Percentiles rank a stretch among this genome's conserved stretches.
phyloP scores from a whole-genome alignment of 371 early-diverging fungal genomes.

The Umbelopsis sp. region DNA sequence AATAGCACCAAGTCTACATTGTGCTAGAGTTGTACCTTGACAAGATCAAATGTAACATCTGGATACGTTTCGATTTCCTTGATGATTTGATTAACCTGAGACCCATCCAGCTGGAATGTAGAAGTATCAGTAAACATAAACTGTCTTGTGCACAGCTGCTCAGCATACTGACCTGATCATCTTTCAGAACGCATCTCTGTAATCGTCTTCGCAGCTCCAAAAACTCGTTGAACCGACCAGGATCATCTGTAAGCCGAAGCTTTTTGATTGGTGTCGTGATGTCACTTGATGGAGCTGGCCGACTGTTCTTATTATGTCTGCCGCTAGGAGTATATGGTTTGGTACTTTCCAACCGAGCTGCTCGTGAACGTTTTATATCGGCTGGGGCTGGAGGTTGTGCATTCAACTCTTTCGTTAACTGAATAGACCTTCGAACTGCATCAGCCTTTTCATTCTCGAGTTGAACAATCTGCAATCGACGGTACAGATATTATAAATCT shows the following conservation, averaged over 20 bases:
- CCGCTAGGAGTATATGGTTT: neutral
- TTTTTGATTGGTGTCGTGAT: slow-evolving; percentile 2
- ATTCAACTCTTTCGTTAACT: neutral
- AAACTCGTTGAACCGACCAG: neutral
- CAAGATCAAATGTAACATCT: slow-evolving; percentile 5
- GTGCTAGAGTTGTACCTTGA: neutral
- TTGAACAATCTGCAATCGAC: slow-evolving; percentile 13
- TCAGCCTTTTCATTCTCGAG: slow-evolving; percentile 18
- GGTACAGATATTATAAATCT: neutral
- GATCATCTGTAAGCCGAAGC: neutral
- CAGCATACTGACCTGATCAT: neutral
- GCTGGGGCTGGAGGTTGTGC: slow-evolving; percentile 1
- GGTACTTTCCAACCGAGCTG: slow-evolving; percentile 2
- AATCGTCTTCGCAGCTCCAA: slow-evolving; percentile 4
- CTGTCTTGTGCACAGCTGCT: neutral
- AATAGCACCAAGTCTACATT: neutral
- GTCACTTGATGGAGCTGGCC: neutral
- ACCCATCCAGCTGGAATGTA: neutral
- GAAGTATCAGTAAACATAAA: neutral
- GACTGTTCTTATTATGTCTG: neutral
- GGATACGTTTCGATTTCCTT: neutral
- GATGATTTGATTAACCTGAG: slow-evolving; percentile 7
- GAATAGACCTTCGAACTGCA: slow-evolving; percentile 17
- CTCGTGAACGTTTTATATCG: neutral
- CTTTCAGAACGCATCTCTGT: slow-evolving; percentile 6